phyloP scores from a whole-genome alignment of 768 basidiomycete genomes.

The Hortiboletus flavorubellus region DNA sequence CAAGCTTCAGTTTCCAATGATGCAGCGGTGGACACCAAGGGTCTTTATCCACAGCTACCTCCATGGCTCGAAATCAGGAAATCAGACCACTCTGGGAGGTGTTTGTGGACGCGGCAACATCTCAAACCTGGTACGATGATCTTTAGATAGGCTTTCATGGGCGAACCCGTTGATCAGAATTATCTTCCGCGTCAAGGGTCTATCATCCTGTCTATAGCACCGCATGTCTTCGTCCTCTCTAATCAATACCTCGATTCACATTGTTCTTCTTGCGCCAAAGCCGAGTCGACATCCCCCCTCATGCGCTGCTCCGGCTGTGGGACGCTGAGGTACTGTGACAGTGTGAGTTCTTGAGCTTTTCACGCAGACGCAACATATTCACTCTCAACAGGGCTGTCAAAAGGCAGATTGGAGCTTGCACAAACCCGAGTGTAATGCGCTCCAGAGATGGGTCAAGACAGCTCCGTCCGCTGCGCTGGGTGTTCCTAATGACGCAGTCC shows the following conservation, averaged over 20 bases:
- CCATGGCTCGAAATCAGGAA: slow-evolving; percentile 38
- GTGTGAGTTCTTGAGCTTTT: slow-evolving; percentile 40
- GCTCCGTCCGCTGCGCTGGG: slow-evolving; percentile 46
- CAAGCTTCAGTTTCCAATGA: slow-evolving; percentile 16
- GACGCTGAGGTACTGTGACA: slow-evolving; percentile 69
- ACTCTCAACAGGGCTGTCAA: slow-evolving; percentile 55
- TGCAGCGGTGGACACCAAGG: slow-evolving; percentile 1
- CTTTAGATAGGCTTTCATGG: not conserved
- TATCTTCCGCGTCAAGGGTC: slow-evolving; percentile 43
- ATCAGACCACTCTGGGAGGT: slow-evolving; percentile 40
- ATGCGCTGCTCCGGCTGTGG: slow-evolving; percentile 77
- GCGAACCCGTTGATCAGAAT: not conserved
- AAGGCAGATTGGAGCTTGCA: slow-evolving; percentile 70
- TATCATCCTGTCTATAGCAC: slow-evolving; percentile 52
- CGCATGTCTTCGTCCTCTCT: slow-evolving; percentile 64
- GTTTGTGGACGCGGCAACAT: slow-evolving; percentile 39
- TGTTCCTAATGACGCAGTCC: slow-evolving; percentile 73
- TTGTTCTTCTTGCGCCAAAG: slow-evolving; percentile 67
- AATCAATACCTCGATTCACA: slow-evolving; percentile 53
- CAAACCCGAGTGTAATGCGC: slow-evolving; percentile 72
- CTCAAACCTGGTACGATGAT: slow-evolving; percentile 37
- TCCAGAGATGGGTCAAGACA: slow-evolving; percentile 53
- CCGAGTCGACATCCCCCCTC: slow-evolving; percentile 38
- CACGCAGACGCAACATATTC: not conserved
- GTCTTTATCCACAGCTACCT: slow-evolving; percentile 35